phyloP scores from a whole-genome alignment of 495 filamentous ascomycete genomes.

The Ascobolus immersus region DNA sequence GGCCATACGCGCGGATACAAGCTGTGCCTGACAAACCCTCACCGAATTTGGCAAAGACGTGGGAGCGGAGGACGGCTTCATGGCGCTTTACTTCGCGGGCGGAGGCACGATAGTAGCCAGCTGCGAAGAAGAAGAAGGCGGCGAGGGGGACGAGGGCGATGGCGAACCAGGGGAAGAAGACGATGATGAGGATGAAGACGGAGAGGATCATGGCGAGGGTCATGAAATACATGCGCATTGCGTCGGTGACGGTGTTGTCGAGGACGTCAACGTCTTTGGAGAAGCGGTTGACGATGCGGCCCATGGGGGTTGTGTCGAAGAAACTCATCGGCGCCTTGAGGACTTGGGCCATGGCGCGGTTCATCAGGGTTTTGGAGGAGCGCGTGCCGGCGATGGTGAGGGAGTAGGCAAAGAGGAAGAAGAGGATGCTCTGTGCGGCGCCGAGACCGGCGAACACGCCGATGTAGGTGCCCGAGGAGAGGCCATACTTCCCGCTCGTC shows the following conservation, averaged over 20 bases:
- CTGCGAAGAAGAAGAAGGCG: constrained; percentile 54
- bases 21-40: constrained; percentile 66
- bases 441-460: constrained; percentile 65
- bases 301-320: constrained; percentile 88
- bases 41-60: constrained; percentile 72
- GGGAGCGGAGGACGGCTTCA: constrained; percentile 64
- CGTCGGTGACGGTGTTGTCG: constrained; percentile 78
- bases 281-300: constrained; percentile 93
- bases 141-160: constrained; percentile 67
- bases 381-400: constrained; percentile 57
- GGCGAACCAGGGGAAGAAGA: constrained; percentile 81
- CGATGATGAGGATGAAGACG: constrained; percentile 68
- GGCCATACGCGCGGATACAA: constrained; percentile 68
- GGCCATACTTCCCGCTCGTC: constrained; percentile 43
- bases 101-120: constrained; percentile 70
- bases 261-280: constrained; percentile 85
- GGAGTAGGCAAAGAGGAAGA: constrained; percentile 44
- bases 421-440: constrained; percentile 41
- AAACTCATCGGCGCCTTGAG: constrained; percentile 87
- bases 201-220: constrained; percentile 51
- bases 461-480: constrained; percentile 47
- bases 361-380: constrained; percentile 58
- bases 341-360: constrained; percentile 52
- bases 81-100: constrained; percentile 85
- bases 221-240: constrained; percentile 79